A percentile compares a stretch with the other conserved stretches of the same genome.
Evolutionary conservation across 805 yeast species (phyloP).

Genomic region (Zygotorulaspora sp.): DNA sequence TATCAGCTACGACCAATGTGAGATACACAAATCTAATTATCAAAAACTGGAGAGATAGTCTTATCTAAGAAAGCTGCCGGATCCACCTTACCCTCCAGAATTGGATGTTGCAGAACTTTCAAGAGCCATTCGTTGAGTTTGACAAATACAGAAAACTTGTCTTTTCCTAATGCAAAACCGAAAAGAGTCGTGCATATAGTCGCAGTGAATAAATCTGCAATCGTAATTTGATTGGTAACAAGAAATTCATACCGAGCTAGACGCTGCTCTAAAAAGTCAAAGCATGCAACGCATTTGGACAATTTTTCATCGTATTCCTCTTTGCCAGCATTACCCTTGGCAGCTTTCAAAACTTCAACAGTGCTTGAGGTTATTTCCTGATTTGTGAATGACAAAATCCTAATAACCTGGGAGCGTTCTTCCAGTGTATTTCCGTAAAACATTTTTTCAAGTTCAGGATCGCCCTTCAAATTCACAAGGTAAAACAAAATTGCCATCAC

Average conservation of each 20-base stretch:
- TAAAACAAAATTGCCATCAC: slow-evolving; percentile 57
- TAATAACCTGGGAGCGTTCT: slow-evolving; percentile 3
- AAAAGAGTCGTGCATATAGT: not conserved
- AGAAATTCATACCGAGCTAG: slow-evolving; percentile 6
- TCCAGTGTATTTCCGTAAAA: slow-evolving; percentile 3
- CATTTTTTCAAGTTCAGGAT: slow-evolving; percentile 22
- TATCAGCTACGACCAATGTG: not conserved
- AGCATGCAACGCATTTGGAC: slow-evolving; percentile 5
- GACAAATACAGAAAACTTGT: not conserved
- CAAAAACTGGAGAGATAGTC: not conserved
- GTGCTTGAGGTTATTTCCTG: slow-evolving; percentile 8
- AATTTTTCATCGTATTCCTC: slow-evolving; percentile 8
- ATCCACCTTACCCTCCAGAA: not conserved
- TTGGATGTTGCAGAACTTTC: slow-evolving; percentile 1
- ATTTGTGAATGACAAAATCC: slow-evolving; percentile 6
- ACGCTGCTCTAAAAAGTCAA: slow-evolving; percentile 5
- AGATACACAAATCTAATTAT: not conserved
- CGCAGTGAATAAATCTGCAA: slow-evolving; percentile 9
- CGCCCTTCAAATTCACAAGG: slow-evolving; percentile 34
- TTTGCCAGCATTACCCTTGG: slow-evolving; percentile 6
- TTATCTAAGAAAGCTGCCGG: not conserved
- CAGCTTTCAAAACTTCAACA: slow-evolving; percentile 7
- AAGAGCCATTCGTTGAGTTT: slow-evolving; percentile 1
- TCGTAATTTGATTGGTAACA: slow-evolving; percentile 7
- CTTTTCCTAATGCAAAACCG: slow-evolving; percentile 1